Evolutionary conservation across 2,329 filamentous ascomycete genomes (phyloP).

Genomic region (Diaporthe citriasiana): DNA sequence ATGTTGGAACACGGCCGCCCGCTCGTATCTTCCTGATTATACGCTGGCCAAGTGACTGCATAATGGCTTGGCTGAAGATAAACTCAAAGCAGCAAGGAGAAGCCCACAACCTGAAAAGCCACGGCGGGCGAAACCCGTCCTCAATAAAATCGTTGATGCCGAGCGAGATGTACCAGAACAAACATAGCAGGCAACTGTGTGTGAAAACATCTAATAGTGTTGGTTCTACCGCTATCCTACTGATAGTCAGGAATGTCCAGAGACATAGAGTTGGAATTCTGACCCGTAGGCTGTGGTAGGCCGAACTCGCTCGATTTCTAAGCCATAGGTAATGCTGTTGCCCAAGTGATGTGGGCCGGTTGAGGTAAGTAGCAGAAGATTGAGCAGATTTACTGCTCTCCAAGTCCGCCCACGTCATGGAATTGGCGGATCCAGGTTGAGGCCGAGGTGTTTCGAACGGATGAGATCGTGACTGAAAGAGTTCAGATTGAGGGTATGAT

Average conservation of each 20-base stretch:
- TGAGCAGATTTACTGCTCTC: neutral
- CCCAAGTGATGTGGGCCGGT: neutral
- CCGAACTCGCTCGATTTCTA: neutral
- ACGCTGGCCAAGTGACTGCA: neutral
- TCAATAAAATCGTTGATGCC: neutral
- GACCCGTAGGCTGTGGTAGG: neutral
- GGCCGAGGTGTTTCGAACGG: neutral
- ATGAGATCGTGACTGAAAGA: too few relatives aligned
- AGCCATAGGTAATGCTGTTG: neutral
- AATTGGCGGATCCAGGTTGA: neutral
- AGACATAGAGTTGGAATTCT: neutral
- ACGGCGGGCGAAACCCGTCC: neutral
- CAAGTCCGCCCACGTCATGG: neutral
- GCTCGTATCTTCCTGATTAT: neutral
- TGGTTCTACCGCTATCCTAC: neutral
- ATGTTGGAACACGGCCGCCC: neutral
- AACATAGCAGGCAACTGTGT: neutral
- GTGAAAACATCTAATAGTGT: neutral
- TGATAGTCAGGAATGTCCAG: neutral
- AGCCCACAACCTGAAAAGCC: neutral
- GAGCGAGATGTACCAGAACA: neutral
- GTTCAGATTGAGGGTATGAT: neutral
- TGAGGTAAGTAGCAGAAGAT: neutral
- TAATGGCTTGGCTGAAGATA: neutral
- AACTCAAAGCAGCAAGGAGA: neutral